Conservation (phyloP, 768 basidiomycete genomes). For the Leucosporidium scottii region DNA sequence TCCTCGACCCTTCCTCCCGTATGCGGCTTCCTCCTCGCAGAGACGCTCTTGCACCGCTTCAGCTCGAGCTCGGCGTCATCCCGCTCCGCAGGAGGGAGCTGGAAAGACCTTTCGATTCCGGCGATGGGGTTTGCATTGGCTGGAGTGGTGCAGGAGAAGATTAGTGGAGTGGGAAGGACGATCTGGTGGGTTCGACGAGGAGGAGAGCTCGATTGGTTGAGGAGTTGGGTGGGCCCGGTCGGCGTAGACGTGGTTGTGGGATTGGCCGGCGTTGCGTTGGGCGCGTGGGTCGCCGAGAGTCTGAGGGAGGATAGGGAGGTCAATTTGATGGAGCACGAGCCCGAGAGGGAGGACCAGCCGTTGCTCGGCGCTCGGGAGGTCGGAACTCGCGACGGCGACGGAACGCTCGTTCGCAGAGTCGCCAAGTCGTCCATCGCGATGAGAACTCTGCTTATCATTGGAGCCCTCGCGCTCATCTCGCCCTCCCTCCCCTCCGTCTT, state of each 20-base stretch:
- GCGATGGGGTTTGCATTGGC: background rate
- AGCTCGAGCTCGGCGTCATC: no score
- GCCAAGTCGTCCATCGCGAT: background rate
- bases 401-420: background rate
- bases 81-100: no score
- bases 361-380: no score
- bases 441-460: background rate
- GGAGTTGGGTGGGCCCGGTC: background rate
- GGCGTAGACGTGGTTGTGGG: background rate
- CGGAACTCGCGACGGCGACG: background rate
- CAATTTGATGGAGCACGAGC: background rate
- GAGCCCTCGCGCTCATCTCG: background rate
- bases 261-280: background rate
- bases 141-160: background rate
- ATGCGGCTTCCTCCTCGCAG: no score
- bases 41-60: no score
- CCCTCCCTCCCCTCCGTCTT: background rate
- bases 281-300: background rate
- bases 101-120: background rate
- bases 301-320: background rate
- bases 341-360: no score
- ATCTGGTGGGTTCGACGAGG: background rate
- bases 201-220: background rate
- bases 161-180: background rate
- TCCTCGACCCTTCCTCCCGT: no score